Conservation (phyloP, 768 basidiomycete species). For the Lactarius quietus region DNA sequence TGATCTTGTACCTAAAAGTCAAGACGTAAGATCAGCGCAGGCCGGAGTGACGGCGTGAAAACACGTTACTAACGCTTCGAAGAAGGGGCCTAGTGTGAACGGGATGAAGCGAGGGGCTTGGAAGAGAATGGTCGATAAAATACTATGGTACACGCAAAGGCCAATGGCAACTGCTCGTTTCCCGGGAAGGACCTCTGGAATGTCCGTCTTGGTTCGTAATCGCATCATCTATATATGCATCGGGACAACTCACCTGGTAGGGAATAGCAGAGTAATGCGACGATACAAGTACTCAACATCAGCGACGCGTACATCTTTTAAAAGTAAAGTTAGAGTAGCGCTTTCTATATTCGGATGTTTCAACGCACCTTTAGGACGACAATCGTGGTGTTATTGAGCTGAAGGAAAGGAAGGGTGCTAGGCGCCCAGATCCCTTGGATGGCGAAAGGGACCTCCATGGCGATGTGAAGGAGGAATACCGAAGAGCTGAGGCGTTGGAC, state of each 20-base stretch:
- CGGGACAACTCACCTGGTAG: slow-evolving; percentile 59
- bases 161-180: slow-evolving; percentile 79
- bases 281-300: slow-evolving; percentile 55
- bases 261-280: slow-evolving; percentile 57
- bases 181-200: slow-evolving; percentile 73
- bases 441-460: slow-evolving; percentile 72
- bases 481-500: slow-evolving; percentile 44
- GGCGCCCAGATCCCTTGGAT: slow-evolving; percentile 72
- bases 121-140: slow-evolving; percentile 69
- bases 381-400: slow-evolving; percentile 78
- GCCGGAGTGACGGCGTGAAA: neutral
- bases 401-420: slow-evolving; percentile 61
- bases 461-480: slow-evolving; percentile 77
- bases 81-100: slow-evolving; percentile 54
- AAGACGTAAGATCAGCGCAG: neutral
- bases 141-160: slow-evolving; percentile 71
- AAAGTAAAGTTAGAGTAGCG: neutral
- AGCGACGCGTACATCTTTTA: slow-evolving; percentile 66
- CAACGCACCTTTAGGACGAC: slow-evolving; percentile 67
- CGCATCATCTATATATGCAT: neutral
- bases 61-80: slow-evolving; percentile 52
- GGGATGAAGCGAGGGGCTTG: slow-evolving; percentile 81
- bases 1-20: slow-evolving; percentile 49
- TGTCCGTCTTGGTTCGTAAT: neutral
- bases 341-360: neutral